These are phyloP conservation scores for Rhodotorula babjevae DNA, from an alignment of 768 basidiomycete species.

Conservation along the genomic window DNA sequence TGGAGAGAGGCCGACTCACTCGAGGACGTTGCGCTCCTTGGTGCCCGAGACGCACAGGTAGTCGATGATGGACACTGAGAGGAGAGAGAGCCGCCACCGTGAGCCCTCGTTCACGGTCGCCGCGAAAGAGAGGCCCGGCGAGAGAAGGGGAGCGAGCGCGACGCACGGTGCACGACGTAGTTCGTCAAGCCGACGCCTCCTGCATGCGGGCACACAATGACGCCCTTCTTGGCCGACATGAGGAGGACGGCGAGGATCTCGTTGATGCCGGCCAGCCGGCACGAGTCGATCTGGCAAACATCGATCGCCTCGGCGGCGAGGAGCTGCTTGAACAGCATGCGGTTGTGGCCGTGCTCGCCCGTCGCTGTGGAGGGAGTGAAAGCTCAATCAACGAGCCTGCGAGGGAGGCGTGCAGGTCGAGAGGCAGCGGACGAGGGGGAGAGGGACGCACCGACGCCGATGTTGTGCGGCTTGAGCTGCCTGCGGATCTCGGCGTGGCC, in stretches of 20 bases:
- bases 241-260: constrained; percentile 84
- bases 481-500: constrained; percentile 66
- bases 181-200: constrained; percentile 92
- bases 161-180: constrained; percentile 80
- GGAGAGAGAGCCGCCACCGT: no score
- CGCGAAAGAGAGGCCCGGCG: no score
- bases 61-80: constrained; percentile 66
- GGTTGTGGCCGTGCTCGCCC: constrained; percentile 90
- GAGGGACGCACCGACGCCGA: constrained; percentile 57
- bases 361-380: constrained; percentile 55
- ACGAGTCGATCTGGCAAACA: constrained; percentile 91
- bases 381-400: no score
- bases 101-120: background rate
- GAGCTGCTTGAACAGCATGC: constrained; percentile 92
- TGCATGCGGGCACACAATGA: constrained; percentile 69
- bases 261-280: constrained; percentile 81
- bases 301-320: constrained; percentile 84
- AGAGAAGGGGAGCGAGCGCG: background rate
- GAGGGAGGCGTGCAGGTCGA: no score
- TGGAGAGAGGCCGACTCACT: constrained; percentile 43
- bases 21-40: constrained; percentile 91
- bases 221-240: constrained; percentile 73
- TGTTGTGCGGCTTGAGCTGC: constrained; percentile 68
- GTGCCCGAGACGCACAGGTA: constrained; percentile 85
- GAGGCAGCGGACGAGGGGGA: background rate